Evolutionary conservation across 805 yeast genomes (phyloP), one percentile per base, ranked within the genome.

Genomic region (Suhomyces sp.): DNA sequence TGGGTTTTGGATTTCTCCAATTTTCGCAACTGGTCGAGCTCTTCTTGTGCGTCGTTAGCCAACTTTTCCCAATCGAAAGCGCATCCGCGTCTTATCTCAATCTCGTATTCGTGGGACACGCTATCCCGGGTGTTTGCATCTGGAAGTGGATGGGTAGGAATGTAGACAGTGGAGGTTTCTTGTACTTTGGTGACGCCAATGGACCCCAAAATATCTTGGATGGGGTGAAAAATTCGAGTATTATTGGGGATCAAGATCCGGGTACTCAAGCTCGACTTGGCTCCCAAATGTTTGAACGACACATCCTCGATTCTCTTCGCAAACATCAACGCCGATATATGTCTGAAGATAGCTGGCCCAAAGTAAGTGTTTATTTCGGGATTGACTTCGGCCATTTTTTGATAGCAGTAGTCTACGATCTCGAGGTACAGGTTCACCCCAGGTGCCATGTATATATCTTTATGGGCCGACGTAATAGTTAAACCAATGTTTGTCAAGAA

Each of bases 11-110:
- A 8, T 12, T 12, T 35, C n/a, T 35, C 38, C 42, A 24, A 8
- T 15, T 47, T 47, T n/a, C 22, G 35, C 38, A 47, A 47, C 33
- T 19, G 22, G 7, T 23, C 31, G n/a, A 47, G 26, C 24, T 47
- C 49, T 12, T 4, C 23, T 10, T 47, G 38, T 13, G 49, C 49
- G 23, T 47, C 49, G 10, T 22, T 29, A 2, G 41, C 26, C 24
- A 47, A 36, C 22, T 36, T 47, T 47, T 47, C 49, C 49, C 49
- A 47, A 12, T 47, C 49, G 36, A 47, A 47, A 35, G 49, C 49
- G 35, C 49, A 47, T 6, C 49, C 49, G 22, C 36, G 35, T 47
- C 49, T 47, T 22, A 47, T 47, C 24, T 47, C 49, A 24, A 35
- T 22, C 15, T 47, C 49, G 24, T 47, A 47, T 22, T 47, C 49